Evolutionary conservation across 1,284 basidiomycete species (phyloP), one percentile per base, ranked within the genome.

Genomic region (Cutaneotrichosporon sp.): DNA sequence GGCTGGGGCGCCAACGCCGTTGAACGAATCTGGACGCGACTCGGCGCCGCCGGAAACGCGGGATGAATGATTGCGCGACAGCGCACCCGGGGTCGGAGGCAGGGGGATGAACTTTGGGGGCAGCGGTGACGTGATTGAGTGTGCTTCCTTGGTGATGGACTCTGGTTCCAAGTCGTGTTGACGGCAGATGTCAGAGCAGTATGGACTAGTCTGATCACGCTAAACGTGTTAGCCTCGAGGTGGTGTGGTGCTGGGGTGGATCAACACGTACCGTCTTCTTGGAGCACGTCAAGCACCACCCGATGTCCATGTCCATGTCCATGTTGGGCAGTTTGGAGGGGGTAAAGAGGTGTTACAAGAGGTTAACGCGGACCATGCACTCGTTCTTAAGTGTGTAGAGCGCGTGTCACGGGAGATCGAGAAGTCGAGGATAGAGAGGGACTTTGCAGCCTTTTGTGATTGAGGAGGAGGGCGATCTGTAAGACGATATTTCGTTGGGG

Each of bases 161-260:
- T 57, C 23, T 1, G 66, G 46, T 20, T 56, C 7, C 10, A 52
- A 54, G 49, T 73, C 68, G 51, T 58, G 54, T 21, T 46, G 45
- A 34, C 69, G 63, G 50, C 70, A 73, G 10, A 43, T 52, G 9
- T 69, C 64, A 15, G 67, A 69, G 62, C 70, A 73, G 60, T 73
- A 73, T 3, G 64, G 62, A 36, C 48, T 66, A 23, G 61, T 50
- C 49, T 60, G 50, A 55, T 70, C 63, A 50, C 60, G 54, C 73
- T 75, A 54, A n/a, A 42, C 26, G 12, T 8, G 53, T 50, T 39
- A 51, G 46, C 26, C 10, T n/a, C 14, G 18, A 21, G 37, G 30
- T 15, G 14, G 47, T 13, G 8, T 17, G 34, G n/a, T n/a, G n/a
- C n/a, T 26, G 14, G 20, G 10, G 35, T 7, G 15, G 4, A 13